A percentile compares a stretch with the other conserved stretches of the same genome.
These are phyloP conservation scores for Venturia oleaginea DNA, from an alignment of 2,329 filamentous ascomycete species.

Conservation along the genomic window DNA sequence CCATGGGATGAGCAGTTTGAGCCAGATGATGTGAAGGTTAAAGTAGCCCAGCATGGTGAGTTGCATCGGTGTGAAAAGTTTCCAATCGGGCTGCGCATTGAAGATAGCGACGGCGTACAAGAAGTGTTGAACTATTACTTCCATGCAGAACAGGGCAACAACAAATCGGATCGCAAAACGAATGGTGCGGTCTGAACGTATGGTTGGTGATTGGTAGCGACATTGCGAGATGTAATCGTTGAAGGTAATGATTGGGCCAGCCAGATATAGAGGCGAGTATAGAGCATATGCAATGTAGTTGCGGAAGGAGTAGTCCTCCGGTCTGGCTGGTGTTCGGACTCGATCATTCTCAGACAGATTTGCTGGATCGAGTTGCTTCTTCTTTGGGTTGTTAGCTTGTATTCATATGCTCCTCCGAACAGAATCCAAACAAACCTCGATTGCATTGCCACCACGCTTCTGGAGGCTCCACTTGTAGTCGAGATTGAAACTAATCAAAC, in stretches of 20 bases:
- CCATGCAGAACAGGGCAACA: constrained; percentile 76
- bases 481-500: constrained; percentile 92
- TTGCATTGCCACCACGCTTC: constrained; percentile 50
- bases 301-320: constrained; percentile 64
- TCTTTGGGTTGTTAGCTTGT: constrained; percentile 66
- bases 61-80: constrained; percentile 74
- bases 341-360: constrained; percentile 84
- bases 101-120: constrained; percentile 91
- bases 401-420: constrained; percentile 12
- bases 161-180: constrained; percentile 79
- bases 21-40: constrained; percentile 95
- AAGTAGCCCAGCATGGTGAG: constrained; percentile 87
- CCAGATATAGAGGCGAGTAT: constrained; percentile 87
- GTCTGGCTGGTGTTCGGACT: constrained; percentile 62
- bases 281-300: constrained; percentile 86
- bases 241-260: constrained; percentile 91
- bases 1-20: constrained; percentile 94
- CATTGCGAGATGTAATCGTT: constrained; percentile 93
- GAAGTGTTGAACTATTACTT: constrained; percentile 73
- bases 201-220: constrained; percentile 62
- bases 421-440: constrained; percentile 60
- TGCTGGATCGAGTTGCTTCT: constrained; percentile 88
- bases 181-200: constrained; percentile 60
- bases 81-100: constrained; percentile 71
- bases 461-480: constrained; percentile 91